Evolutionary conservation across 2,329 filamentous ascomycete genomes (phyloP).

Genomic region (Orbilia oligospora): DNA sequence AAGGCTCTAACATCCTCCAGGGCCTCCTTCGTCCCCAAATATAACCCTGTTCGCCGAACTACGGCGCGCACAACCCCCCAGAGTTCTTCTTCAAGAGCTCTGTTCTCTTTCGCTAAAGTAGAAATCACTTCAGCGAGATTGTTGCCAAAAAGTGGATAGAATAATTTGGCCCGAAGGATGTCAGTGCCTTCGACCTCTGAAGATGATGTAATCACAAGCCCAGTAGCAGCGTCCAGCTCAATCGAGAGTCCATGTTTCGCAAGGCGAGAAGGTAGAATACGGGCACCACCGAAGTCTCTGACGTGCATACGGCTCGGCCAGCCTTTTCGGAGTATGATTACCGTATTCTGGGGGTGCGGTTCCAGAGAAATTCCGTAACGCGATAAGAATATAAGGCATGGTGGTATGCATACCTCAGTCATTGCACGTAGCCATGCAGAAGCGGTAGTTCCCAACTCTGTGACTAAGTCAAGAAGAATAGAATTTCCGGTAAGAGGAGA

Average conservation of each 20-base stretch:
- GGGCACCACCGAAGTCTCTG: slow-evolving; percentile 39
- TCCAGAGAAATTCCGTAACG: slow-evolving; percentile 48
- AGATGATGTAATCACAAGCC: slow-evolving; percentile 18
- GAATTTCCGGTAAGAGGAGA: slow-evolving; percentile 29
- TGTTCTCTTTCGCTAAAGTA: slow-evolving; percentile 1
- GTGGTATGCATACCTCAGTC: slow-evolving; percentile 28
- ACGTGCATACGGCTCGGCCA: slow-evolving; percentile 39
- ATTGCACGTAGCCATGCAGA: slow-evolving; percentile 19
- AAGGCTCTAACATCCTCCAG: slow-evolving; percentile 10
- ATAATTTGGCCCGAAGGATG: slow-evolving; percentile 32
- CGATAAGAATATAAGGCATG: slow-evolving; percentile 29
- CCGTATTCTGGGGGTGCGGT: slow-evolving; percentile 47
- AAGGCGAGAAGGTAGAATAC: slow-evolving; percentile 37
- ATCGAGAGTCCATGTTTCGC: slow-evolving; percentile 40
- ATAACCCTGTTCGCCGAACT: slow-evolving; percentile 2
- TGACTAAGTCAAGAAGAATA: slow-evolving; percentile 24
- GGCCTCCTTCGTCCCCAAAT: slow-evolving; percentile 20
- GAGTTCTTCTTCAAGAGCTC: background rate
- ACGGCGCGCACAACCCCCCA: slow-evolving; percentile 33
- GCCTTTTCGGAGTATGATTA: slow-evolving; percentile 38
- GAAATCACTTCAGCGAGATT: slow-evolving; percentile 25
- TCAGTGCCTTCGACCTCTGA: slow-evolving; percentile 13
- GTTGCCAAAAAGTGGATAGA: slow-evolving; percentile 40
- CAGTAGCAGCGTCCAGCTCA: slow-evolving; percentile 38
- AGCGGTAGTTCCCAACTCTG: slow-evolving; percentile 15